Evolutionary conservation across 345 rosid genomes (phyloP).

Genomic region (Boechera stricta): DNA sequence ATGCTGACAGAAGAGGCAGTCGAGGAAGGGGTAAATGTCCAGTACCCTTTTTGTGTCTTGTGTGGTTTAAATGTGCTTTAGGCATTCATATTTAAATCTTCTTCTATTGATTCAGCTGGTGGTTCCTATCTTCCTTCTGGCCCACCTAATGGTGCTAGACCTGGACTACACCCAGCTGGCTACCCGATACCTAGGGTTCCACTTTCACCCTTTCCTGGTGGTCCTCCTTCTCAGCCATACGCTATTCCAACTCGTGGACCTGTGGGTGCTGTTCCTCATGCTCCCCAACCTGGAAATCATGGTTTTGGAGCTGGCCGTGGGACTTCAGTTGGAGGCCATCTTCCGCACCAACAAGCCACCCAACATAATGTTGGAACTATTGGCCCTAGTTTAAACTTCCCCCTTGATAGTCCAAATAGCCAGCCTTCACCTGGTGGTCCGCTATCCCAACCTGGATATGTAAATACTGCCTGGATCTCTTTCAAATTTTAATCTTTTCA

Average conservation of each 20-base stretch:
- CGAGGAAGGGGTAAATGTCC: constrained; percentile 73
- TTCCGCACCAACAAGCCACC: constrained; percentile 74
- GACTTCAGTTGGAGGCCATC: constrained; percentile 86
- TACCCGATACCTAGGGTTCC: constrained; percentile 87
- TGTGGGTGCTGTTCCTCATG: constrained; percentile 91
- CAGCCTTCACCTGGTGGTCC: constrained; percentile 94
- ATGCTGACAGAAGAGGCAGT: constrained; percentile 83
- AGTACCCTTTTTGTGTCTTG: constrained; percentile 17
- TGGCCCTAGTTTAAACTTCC: constrained; percentile 80
- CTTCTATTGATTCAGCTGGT: constrained; percentile 41
- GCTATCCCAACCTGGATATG: constrained; percentile 95
- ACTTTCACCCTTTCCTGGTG: constrained; percentile 80
- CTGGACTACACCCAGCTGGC: constrained; percentile 89
- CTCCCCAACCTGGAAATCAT: constrained; percentile 79
- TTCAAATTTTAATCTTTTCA: constrained; percentile 8
- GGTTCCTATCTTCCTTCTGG: constrained; percentile 82
- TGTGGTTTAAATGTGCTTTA: constrained; percentile 15
- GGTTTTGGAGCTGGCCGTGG: constrained; percentile 97
- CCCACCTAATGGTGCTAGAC: constrained; percentile 88
- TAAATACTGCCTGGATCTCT: constrained; percentile 57
- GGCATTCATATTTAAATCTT: neutral
- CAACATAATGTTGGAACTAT: constrained; percentile 83
- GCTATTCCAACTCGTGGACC: constrained; percentile 98
- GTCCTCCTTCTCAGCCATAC: constrained; percentile 89
- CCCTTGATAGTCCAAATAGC: constrained; percentile 85